phyloP scores from a whole-genome alignment of 176 grass and related monocot species.

The Bromus sterilis region DNA sequence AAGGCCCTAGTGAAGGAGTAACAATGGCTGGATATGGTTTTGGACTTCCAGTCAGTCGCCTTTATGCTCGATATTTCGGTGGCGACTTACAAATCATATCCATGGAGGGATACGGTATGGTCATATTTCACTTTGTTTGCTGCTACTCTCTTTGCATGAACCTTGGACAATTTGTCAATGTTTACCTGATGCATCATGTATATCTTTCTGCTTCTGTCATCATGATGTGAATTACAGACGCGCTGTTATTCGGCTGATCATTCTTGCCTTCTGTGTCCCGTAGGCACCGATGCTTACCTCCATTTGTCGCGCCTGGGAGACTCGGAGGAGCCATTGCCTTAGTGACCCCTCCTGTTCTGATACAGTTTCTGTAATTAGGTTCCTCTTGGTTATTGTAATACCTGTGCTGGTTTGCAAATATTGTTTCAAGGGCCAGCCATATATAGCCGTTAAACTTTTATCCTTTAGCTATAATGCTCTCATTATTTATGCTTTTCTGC shows the following conservation, averaged over 20 bases:
- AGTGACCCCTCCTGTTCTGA: not conserved
- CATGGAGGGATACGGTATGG: slow-evolving; percentile 98
- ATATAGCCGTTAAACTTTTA: slow-evolving; percentile 5
- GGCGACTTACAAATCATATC: slow-evolving; percentile 95
- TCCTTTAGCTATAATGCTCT: not conserved
- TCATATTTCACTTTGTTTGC: not conserved
- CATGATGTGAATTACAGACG: not conserved
- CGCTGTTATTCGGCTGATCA: not conserved
- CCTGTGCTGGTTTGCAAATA: slow-evolving; percentile 22
- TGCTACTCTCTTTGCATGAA: not conserved
- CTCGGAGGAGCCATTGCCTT: slow-evolving; percentile 85
- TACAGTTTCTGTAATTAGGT: slow-evolving; percentile 15
- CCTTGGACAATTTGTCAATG: not conserved
- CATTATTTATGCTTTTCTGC: not conserved
- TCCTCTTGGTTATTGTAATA: slow-evolving; percentile 11
- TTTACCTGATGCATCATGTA: not conserved
- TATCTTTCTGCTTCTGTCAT: not conserved
- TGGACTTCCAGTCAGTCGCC: slow-evolving; percentile 85
- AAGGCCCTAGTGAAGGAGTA: slow-evolving; percentile 50
- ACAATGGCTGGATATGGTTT: slow-evolving; percentile 96
- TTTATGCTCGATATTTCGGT: slow-evolving; percentile 96
- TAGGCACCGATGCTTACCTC: slow-evolving; percentile 96
- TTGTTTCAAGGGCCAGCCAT: slow-evolving; percentile 4
- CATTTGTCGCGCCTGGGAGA: slow-evolving; percentile 89
- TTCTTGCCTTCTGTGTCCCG: not conserved